Evolutionary conservation across 805 yeast species (phyloP), one percentile per base, ranked within the genome.

Genomic region (Candida sakaeoensis): DNA sequence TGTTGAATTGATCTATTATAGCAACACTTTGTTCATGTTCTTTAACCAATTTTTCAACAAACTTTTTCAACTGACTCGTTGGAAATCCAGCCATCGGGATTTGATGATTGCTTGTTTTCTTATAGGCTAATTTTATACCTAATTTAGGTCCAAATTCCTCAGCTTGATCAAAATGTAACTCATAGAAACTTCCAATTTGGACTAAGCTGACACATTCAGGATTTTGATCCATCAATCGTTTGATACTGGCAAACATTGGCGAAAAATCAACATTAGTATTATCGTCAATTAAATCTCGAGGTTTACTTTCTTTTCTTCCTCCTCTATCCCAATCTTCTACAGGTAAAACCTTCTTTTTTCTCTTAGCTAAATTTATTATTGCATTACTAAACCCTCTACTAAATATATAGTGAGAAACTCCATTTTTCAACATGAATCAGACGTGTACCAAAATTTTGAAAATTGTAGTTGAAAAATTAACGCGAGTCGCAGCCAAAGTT

Each of bases 61-160:
- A 90, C 42, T 88, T 75, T 40, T 81, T 85, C 14, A 89, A 59
- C 41, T 80, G 86, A 30, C 64, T 61, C 4, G 75, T 68, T 0
- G 99, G 99, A 51, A 93, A 93, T 0, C 99, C 99, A 0, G 97
- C 87, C 85, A 93, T 88, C 0, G 95, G 78, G 0, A 84, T 72
- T 3, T 43, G 36, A 41, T 51, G 51, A 21, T 67, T 67, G 15
- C 57, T 59, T 28, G 77, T 71, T 39, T 65, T 65, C 50, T 76
- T 73, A 26, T 65, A 66, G 0, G 95, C 84, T 2, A 89, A 70
- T 34, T 85, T 80, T 21, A 91, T 58, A 21, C 89, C 89, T 39
- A 93, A 60, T 39, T 76, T 59, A 2, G 85, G 81, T 0, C 87
- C 95, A 54, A 73, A 80, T 32, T 70, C 71, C 8, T 79, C 77